phyloP scores from a whole-genome alignment of 2,329 filamentous ascomycete species.

The Didymellaceae sp. region DNA sequence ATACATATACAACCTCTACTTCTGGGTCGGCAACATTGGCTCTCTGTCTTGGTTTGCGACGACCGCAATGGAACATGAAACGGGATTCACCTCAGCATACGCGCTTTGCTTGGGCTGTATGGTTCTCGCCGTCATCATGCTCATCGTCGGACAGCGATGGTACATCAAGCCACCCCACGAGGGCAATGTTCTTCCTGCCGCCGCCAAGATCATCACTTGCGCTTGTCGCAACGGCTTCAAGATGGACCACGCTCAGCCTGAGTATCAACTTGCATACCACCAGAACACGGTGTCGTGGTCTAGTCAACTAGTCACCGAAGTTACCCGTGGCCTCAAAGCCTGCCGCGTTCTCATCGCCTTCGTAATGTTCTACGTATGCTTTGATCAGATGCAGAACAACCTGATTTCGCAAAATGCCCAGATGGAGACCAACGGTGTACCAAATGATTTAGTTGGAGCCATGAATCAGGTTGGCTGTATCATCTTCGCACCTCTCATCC shows the following conservation, averaged over 20 bases:
- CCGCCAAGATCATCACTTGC: slow-evolving; percentile 34
- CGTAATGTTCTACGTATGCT: slow-evolving; percentile 46
- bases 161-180: slow-evolving; percentile 30
- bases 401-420: slow-evolving; percentile 47
- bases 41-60: slow-evolving; percentile 68
- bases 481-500: slow-evolving; percentile 40
- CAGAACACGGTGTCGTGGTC: slow-evolving; percentile 36
- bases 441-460: slow-evolving; percentile 46
- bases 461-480: slow-evolving; percentile 45
- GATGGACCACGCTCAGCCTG: slow-evolving; percentile 34
- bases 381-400: slow-evolving; percentile 51
- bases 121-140: slow-evolving; percentile 63
- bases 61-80: slow-evolving; percentile 70
- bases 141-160: slow-evolving; percentile 47
- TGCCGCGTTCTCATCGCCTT: slow-evolving; percentile 45
- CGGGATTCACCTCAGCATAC: slow-evolving; percentile 72
- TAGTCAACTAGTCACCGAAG: slow-evolving; percentile 34
- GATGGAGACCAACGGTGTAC: slow-evolving; percentile 42
- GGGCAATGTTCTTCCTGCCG: slow-evolving; percentile 34
- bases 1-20: slow-evolving; percentile 51
- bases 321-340: slow-evolving; percentile 38
- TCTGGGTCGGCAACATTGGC: slow-evolving; percentile 66
- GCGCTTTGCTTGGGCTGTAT: slow-evolving; percentile 69
- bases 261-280: slow-evolving; percentile 32
- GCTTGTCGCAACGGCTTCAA: slow-evolving; percentile 37